These are phyloP conservation scores for Globisporangium barbulae DNA, from an alignment of 352 stramenopile species.

Conservation along the genomic window DNA sequence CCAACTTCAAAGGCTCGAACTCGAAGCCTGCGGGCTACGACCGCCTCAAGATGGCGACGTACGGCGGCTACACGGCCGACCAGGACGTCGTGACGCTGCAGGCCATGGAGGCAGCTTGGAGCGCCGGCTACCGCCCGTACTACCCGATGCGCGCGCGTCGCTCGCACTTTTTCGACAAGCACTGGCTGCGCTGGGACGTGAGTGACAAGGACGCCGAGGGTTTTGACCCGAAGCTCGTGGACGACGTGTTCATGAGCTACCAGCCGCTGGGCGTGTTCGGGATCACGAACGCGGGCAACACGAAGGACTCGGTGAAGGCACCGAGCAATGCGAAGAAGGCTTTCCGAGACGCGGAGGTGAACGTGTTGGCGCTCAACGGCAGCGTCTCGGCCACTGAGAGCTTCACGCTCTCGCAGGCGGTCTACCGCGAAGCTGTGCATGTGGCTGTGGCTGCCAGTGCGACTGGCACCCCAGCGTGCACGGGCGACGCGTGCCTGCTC, in stretches of 20 bases:
- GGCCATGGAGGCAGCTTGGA: slow-evolving; percentile 42
- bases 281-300: slow-evolving; percentile 26
- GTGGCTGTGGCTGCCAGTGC: slow-evolving; percentile 9
- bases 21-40: slow-evolving; percentile 26
- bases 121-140: slow-evolving; percentile 61
- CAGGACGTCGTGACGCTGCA: slow-evolving; percentile 40
- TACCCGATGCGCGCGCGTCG: slow-evolving; percentile 51
- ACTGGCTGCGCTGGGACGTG: slow-evolving; percentile 61
- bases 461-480: slow-evolving; percentile 22
- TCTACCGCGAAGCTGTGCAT: slow-evolving; percentile 22
- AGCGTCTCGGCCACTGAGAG: slow-evolving; percentile 18
- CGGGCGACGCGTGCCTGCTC: slow-evolving; percentile 36
- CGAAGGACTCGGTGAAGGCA: slow-evolving; percentile 23
- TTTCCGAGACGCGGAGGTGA: slow-evolving; percentile 22
- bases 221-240: slow-evolving; percentile 34
- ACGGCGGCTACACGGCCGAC: slow-evolving; percentile 30
- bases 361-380: slow-evolving; percentile 18
- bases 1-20: slow-evolving; percentile 44
- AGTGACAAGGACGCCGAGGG: slow-evolving; percentile 29
- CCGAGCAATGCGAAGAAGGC: slow-evolving; percentile 19
- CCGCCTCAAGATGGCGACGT: slow-evolving; percentile 24
- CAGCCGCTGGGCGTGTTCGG: slow-evolving; percentile 54
- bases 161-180: slow-evolving; percentile 67
- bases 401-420: slow-evolving; percentile 20
- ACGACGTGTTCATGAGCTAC: slow-evolving; percentile 43